phyloP scores from a whole-genome alignment of 148 eudicot species.

The Vaccinium myrtillus region DNA sequence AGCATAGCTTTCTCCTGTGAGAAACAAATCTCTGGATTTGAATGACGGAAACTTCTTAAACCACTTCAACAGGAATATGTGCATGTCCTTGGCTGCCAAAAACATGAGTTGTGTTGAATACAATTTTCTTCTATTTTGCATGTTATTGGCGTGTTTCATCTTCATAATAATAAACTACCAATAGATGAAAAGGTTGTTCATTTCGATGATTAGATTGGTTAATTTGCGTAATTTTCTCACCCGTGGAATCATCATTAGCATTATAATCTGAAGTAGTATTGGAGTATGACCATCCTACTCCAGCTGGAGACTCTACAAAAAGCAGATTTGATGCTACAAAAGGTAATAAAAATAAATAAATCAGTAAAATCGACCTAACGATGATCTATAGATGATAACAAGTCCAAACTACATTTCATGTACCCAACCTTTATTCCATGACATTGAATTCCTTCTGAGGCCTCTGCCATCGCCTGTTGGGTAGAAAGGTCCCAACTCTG shows the following conservation, averaged over 20 bases:
- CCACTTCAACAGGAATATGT: conserved; percentile 70
- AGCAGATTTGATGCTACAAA: conserved; percentile 82
- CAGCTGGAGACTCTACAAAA: conserved; percentile 95
- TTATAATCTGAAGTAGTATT: conserved; percentile 74
- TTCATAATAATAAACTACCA: background rate
- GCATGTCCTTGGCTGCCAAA: conserved; percentile 82
- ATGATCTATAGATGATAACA: background rate
- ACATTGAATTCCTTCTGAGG: conserved; percentile 60
- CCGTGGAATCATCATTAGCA: conserved; percentile 68
- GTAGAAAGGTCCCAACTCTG: conserved; percentile 91
- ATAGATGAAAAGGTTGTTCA: background rate
- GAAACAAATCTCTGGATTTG: conserved; percentile 64
- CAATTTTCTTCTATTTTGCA: background rate
- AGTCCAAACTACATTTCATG: background rate
- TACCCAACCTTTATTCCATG: conserved; percentile 82
- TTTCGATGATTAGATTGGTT: background rate
- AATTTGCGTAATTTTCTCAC: conserved; percentile 24
- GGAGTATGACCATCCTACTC: conserved; percentile 98
- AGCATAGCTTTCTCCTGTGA: conserved; percentile 98
- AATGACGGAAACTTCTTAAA: conserved; percentile 68
- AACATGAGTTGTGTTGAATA: background rate
- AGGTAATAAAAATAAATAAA: conserved; percentile 3
- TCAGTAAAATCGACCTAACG: conserved; percentile 1
- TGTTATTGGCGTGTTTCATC: background rate
- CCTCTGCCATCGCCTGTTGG: conserved; percentile 85